A percentile compares a stretch with the other conserved stretches of the same genome.
phyloP scores from a whole-genome alignment of 2,329 filamentous ascomycete genomes.

The Alternaria alternata region DNA sequence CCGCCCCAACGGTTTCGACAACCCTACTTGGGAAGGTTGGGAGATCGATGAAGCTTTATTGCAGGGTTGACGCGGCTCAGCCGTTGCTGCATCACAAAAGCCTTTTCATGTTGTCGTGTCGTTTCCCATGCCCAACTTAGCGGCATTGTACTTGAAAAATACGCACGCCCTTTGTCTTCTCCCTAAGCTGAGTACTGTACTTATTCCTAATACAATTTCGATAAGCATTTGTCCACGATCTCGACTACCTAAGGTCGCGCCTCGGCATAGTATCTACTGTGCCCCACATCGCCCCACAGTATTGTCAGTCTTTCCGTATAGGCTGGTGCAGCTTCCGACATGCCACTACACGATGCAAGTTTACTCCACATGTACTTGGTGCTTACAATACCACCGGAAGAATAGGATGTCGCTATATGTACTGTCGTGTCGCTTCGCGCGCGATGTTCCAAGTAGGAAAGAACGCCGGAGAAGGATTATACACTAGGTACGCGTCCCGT shows the following conservation, averaged over 20 bases:
- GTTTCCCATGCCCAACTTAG: constrained; percentile 5
- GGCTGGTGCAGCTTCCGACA: constrained; percentile 20
- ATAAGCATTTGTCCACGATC: not conserved
- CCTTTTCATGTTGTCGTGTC: not conserved
- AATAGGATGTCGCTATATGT: not conserved
- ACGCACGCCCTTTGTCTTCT: not conserved
- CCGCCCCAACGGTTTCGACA: constrained; percentile 62
- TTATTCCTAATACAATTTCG: not conserved
- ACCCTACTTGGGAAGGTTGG: constrained; percentile 58
- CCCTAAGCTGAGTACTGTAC: not conserved
- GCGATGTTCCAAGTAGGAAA: not conserved
- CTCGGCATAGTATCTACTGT: not conserved
- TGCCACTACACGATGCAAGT: not conserved
- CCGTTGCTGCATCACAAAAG: not conserved
- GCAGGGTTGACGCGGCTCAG: constrained; percentile 24
- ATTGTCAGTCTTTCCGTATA: not conserved
- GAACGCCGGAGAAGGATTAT: not conserved
- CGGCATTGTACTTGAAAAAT: not conserved
- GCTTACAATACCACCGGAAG: not conserved
- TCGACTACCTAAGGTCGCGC: not conserved
- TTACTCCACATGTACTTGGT: not conserved
- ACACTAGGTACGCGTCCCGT: not conserved
- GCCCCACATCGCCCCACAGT: constrained; percentile 12
- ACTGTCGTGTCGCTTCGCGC: not conserved
- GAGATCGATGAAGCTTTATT: constrained; percentile 53